Evolutionary conservation across 768 basidiomycete genomes (phyloP), one percentile per base, ranked within the genome.

Genomic region (Suillus clintonianus): DNA sequence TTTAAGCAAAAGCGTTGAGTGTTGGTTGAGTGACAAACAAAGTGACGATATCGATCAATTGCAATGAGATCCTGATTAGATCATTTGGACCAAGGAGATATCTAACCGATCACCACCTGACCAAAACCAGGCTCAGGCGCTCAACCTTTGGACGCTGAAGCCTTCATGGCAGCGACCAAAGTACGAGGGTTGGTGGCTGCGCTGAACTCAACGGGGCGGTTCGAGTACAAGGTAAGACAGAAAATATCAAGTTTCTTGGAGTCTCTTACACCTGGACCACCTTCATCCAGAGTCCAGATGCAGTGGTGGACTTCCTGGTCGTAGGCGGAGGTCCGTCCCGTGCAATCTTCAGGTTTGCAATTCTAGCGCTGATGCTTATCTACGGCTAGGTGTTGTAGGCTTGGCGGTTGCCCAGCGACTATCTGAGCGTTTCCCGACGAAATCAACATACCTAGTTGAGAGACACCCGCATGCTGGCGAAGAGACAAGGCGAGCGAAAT

Each of bases 331-430:
- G 95, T 86, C 67, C 51, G 56, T 59, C 11, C 22, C 22, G 30
- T 50, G 30, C 32, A 11, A 30, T 22, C 47, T n/a, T 59, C 22
- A 3, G 14, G 43, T 30, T 60, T 24, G n/a, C 56, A 34, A 48
- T 34, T 34, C 34, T 34, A 34, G 47, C 24, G 48, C 41, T 27
- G 43, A 41, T 30, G 2, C 58, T 37, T 34, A 55, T 55, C 39
- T 59, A 7, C 17, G 41, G 24, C n/a, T 62, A 92, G 90, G 94
- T 61, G 88, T 92, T 0, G 83, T 96, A 17, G 97, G 97, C 0
- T 82, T 99, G 41, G 92, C 95, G 0, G 84, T 97, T 57, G 93
- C 94, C 0, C 88, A 91, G 63, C 83, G 85, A 6, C 79, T 99
- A 11, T 85, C 85, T 8, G 81, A 83, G 41, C 79, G 79, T 11